These are phyloP conservation scores for Globisporangium viniferum DNA, from an alignment of 352 stramenopile species.

Conservation along the genomic window DNA sequence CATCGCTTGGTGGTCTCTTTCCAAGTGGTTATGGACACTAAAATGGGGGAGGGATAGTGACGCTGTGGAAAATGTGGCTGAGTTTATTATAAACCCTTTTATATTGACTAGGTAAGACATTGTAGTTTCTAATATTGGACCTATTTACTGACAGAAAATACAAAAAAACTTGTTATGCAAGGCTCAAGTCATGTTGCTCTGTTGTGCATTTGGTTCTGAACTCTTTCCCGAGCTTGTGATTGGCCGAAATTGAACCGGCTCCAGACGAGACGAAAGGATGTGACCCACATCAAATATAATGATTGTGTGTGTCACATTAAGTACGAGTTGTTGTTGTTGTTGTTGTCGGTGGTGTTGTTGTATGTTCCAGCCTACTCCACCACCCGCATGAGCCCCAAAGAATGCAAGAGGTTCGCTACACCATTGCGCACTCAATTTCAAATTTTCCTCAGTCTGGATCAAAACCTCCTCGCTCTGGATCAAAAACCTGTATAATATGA, in stretches of 20 bases:
- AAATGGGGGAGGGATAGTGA: background rate
- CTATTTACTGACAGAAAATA: background rate
- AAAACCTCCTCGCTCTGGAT: too few species aligned
- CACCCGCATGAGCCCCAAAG: too few species aligned
- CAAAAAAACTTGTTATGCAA: background rate
- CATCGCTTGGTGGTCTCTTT: background rate
- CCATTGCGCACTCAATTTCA: too few species aligned
- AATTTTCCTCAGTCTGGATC: too few species aligned
- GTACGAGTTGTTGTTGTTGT: too few species aligned
- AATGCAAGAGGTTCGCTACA: too few species aligned
- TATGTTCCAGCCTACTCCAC: too few species aligned
- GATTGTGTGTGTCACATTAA: too few species aligned
- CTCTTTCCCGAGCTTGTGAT: background rate
- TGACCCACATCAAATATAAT: too few species aligned
- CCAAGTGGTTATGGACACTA: background rate
- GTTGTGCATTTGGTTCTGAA: background rate
- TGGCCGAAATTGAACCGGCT: background rate
- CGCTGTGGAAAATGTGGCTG: background rate
- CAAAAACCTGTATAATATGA: too few species aligned
- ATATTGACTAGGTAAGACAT: background rate
- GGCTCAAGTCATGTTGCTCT: background rate
- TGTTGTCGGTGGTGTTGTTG: too few species aligned
- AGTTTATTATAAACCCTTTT: background rate
- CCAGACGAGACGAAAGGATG: too few species aligned
- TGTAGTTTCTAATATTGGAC: background rate